Conservation (phyloP, 1,284 basidiomycete species). For the Blastosporella zonata region DNA sequence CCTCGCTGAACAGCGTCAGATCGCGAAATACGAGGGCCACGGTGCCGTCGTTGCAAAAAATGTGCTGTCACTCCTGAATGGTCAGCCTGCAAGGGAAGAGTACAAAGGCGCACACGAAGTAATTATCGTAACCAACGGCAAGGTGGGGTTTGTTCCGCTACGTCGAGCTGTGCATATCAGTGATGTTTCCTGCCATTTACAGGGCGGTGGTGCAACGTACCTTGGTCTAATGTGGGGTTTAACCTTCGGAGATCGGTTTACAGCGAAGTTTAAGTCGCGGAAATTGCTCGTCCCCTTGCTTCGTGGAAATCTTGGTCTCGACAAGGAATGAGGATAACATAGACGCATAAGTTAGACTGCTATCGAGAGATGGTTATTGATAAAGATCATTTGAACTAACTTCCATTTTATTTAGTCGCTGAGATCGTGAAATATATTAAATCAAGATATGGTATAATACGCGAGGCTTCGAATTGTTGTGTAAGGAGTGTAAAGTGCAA, state of each 20-base stretch:
- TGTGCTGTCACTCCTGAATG: conserved; percentile 41
- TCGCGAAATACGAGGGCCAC: conserved; percentile 46
- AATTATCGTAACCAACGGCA: conserved; percentile 57
- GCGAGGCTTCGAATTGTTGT: no score
- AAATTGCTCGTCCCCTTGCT: conserved; percentile 4
- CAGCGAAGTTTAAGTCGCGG: conserved; percentile 24
- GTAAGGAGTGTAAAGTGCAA: no score
- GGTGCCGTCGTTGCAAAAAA: conserved; percentile 45
- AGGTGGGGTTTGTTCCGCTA: conserved; percentile 33
- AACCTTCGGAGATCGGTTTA: conserved; percentile 27
- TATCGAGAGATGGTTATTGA: no score
- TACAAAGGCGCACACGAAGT: conserved; percentile 54
- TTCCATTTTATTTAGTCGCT: no score
- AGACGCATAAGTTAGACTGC: no score
- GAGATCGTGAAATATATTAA: no score
- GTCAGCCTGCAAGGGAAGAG: conserved; percentile 26
- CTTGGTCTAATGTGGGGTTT: conserved; percentile 48
- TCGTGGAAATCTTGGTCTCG: conserved; percentile 11
- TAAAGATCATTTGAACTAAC: no score
- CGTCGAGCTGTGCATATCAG: not conserved
- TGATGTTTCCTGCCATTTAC: not conserved
- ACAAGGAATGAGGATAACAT: not conserved
- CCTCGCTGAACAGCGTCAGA: conserved; percentile 57
- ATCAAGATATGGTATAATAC: no score
- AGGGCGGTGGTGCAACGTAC: conserved; percentile 48